Percentiles rank a stretch among this genome's conserved stretches.
Evolutionary conservation across 2,329 filamentous ascomycete genomes (phyloP).

Genomic region (Pestalotiopsis sp.): DNA sequence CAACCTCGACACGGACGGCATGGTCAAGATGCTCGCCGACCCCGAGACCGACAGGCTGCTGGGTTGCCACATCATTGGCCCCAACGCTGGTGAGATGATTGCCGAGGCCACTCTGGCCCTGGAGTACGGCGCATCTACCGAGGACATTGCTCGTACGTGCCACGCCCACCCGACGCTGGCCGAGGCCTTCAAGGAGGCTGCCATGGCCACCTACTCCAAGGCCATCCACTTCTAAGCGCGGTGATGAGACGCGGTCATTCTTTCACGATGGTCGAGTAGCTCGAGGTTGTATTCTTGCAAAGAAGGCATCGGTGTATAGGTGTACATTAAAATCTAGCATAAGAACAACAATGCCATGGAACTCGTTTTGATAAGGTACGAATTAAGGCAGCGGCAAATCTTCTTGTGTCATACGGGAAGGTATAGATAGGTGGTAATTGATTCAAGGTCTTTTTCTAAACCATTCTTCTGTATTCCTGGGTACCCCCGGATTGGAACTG

Average conservation of each 20-base stretch:
- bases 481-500: no score
- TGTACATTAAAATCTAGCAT: constrained; percentile 36
- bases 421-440: constrained; percentile 13
- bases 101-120: constrained; percentile 93
- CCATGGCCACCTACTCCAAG: constrained; percentile 95
- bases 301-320: constrained; percentile 33
- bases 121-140: constrained; percentile 93
- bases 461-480: no score
- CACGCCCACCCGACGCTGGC: constrained; percentile 96
- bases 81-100: constrained; percentile 99
- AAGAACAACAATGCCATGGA: constrained; percentile 20
- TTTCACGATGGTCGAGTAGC: constrained; percentile 3
- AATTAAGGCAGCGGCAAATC: neutral
- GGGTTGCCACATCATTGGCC: constrained; percentile 93
- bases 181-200: constrained; percentile 99
- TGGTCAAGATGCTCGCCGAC: constrained; percentile 97
- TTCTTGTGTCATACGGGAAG: constrained; percentile 14
- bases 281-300: constrained; percentile 17
- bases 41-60: constrained; percentile 95
- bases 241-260: no score
- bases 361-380: neutral
- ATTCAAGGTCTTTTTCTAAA: neutral
- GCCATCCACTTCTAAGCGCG: constrained; percentile 84
- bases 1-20: constrained; percentile 91
- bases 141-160: constrained; percentile 93